Base-by-base conservation (phyloP, 169 alveolate species). In the Plasmodium gonderi region DNA sequence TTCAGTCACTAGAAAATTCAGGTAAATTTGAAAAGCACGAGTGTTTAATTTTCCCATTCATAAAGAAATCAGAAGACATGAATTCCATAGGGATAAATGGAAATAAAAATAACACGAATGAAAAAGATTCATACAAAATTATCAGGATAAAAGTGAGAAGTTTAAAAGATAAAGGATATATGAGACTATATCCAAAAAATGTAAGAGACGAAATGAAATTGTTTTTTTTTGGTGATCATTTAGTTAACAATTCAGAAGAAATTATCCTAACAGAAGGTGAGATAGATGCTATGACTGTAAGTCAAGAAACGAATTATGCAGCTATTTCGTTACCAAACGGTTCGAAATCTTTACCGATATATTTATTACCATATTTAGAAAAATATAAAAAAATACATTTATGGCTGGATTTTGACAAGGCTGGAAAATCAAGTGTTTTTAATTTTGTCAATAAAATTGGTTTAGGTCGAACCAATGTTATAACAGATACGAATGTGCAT, bases 181-280 rank as follows among this genome's bases (percentile, higher is more conserved):
- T 97, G 98, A 96, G 96, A 79, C 64, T 98, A 44, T 81, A 95
- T 31, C 99, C 99, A 0, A 75, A 98, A 38, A 98, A 98, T 29
- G 97, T 98, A 8, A 76, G 91, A 8, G 95, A 97, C 95, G 99
- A 99, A 3, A 94, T 98, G 79, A 89, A 89, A 31, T 65, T 89
- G 36, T 89, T 89, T 79, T 89, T 89, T 64, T 98, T 98, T 90
- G 99, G 99, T 44, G 96, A 96, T 23, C 98, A 96, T 54, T 94
- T 97, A 44, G 85, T 97, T 33, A 87, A 90, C 23, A 68, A 92
- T 42, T 87, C 95, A 29, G 91, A 92, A 17, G 95, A 96, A 14
- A 60, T 98, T 11, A 98, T 98, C 12, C 81, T 98, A 0, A 97
- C 99, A n/a, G 99, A 98, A 94, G 99, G 99, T 26, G 99, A 98